These are phyloP conservation scores for Hydnum rufescens DNA, from an alignment of 768 basidiomycete species.

Conservation along the genomic window DNA sequence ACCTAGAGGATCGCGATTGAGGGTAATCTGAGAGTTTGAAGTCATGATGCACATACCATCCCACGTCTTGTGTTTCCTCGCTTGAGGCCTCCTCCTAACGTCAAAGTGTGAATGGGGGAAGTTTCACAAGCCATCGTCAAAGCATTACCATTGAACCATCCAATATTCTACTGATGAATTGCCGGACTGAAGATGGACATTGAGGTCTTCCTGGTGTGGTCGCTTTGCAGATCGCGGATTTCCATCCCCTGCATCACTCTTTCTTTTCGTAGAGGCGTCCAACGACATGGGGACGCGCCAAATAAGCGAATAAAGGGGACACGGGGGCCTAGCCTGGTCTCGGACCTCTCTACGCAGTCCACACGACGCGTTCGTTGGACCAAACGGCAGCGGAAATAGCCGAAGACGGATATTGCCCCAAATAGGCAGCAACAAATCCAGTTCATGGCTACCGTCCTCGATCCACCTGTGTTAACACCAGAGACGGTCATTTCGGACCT, in stretches of 20 bases:
- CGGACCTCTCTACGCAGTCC: no score
- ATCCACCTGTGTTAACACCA: neutral
- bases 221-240: neutral
- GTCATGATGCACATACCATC: slow-evolving; percentile 27
- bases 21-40: neutral
- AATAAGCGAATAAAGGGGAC: no score
- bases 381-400: no score
- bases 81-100: slow-evolving; percentile 48
- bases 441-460: no score
- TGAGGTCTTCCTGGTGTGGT: neutral
- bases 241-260: neutral
- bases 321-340: no score
- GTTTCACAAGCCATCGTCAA: neutral
- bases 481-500: slow-evolving; percentile 4
- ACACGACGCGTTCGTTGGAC: no score
- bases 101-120: neutral
- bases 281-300: neutral
- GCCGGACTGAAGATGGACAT: neutral
- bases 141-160: slow-evolving; percentile 56
- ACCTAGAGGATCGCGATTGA: neutral
- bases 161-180: slow-evolving; percentile 23
- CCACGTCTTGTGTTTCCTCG: slow-evolving; percentile 73
- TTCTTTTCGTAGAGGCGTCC: neutral
- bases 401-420: no score
- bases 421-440: no score